A percentile compares a stretch with the other conserved stretches of the same genome.
Evolutionary conservation across 495 filamentous ascomycete genomes (phyloP).

Genomic region (Xylaria flabelliformis): DNA sequence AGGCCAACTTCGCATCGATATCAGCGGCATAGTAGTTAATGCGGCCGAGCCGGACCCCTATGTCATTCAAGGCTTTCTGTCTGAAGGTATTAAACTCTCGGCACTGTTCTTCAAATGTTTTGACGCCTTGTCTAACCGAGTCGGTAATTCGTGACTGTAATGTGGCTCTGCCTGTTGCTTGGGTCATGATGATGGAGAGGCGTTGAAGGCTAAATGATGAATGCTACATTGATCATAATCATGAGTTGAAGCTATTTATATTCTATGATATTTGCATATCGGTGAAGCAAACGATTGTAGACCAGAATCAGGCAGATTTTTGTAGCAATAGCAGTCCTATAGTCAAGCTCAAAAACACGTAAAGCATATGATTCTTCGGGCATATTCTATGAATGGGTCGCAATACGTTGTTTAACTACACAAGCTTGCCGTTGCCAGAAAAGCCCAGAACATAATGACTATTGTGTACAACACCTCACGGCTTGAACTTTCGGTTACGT

Average conservation of each 20-base stretch:
- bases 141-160: not conserved
- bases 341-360: not conserved
- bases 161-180: not conserved
- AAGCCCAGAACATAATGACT: not conserved
- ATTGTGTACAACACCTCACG: not conserved
- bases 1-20: not conserved
- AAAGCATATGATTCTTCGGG: not conserved
- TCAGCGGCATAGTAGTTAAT: not conserved
- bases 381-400: not conserved
- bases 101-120: not conserved
- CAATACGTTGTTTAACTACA: no score
- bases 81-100: not conserved
- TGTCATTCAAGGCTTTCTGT: not conserved
- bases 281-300: not conserved
- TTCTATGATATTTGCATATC: not conserved
- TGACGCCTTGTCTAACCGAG: not conserved
- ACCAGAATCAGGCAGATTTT: not conserved
- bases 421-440: no score
- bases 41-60: not conserved
- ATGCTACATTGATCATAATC: not conserved
- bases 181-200: not conserved
- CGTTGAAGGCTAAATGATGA: not conserved
- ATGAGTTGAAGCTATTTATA: not conserved
- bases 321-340: not conserved
- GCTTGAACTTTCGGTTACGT: not conserved